Evolutionary conservation across 2,329 filamentous ascomycete species (phyloP).

Genomic region (Setomelanomma holmii): DNA sequence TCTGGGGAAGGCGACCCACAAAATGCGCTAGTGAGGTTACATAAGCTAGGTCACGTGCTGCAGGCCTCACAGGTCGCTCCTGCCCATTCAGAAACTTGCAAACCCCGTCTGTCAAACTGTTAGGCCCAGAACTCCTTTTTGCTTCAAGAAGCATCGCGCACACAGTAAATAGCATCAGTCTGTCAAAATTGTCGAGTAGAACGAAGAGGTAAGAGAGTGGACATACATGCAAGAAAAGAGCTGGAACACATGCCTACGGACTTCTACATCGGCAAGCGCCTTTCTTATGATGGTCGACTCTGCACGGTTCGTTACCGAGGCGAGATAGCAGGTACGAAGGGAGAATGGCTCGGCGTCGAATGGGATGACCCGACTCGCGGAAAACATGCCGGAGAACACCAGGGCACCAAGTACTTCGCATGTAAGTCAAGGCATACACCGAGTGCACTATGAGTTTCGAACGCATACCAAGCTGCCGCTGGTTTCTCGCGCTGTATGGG

Average conservation of each 20-base stretch:
- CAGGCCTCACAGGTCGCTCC: background rate
- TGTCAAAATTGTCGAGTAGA: background rate
- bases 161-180: no score
- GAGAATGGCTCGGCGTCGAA: slow-evolving; percentile 91
- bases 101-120: no score
- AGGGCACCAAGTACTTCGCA: slow-evolving; percentile 79
- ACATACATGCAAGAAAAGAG: slow-evolving; percentile 2
- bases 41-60: slow-evolving; percentile 16
- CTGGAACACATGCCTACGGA: slow-evolving; percentile 33
- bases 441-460: no score
- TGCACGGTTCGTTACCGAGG: slow-evolving; percentile 90
- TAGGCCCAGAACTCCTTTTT: no score
- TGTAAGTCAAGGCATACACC: slow-evolving; percentile 72
- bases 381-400: slow-evolving; percentile 88
- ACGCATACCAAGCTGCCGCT: no score
- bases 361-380: slow-evolving; percentile 90
- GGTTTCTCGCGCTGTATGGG: no score
- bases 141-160: no score
- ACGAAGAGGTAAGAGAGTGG: no score
- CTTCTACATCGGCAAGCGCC: slow-evolving; percentile 71
- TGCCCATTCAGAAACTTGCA: no score
- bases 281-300: slow-evolving; percentile 77
- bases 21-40: slow-evolving; percentile 23
- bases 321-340: slow-evolving; percentile 74
- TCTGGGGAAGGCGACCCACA: slow-evolving; percentile 22